phyloP scores from a whole-genome alignment of 345 rosid species.

The Ceriops tagal region DNA sequence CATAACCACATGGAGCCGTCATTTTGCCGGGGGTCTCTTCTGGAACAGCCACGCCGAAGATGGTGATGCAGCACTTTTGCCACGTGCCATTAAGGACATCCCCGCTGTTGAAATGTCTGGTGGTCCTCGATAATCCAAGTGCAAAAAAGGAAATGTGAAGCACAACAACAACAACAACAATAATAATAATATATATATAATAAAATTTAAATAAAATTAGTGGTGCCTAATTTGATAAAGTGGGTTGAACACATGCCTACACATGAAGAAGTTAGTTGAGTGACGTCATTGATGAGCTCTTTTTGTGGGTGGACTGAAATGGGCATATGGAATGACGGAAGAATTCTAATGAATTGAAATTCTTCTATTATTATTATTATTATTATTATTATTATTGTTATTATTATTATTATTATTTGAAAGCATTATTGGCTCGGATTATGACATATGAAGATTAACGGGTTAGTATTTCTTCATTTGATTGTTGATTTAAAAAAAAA shows the following conservation, averaged over 20 bases:
- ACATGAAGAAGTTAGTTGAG: neutral
- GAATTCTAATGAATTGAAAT: constrained; percentile 2
- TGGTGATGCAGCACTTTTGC: constrained; percentile 2
- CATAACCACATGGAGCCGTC: constrained; percentile 22
- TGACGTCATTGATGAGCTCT: neutral
- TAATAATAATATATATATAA: neutral
- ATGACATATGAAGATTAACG: no score
- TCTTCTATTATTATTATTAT: no score
- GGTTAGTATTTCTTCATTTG: no score
- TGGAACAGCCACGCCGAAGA: constrained; percentile 19
- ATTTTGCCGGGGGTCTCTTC: constrained; percentile 5
- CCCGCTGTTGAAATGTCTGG: constrained; percentile 1
- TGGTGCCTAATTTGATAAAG: neutral
- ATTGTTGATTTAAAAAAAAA: no score
- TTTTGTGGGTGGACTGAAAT: neutral
- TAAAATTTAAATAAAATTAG: neutral
- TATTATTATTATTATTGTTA: no score
- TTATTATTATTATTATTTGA: no score
- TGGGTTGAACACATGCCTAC: neutral
- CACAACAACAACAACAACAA: neutral
- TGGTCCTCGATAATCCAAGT: neutral
- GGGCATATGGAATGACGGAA: neutral
- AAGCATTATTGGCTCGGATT: no score
- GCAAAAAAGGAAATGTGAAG: neutral
- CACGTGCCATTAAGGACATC: neutral